Base-by-base conservation (phyloP, 768 basidiomycete genomes). In the Agaricus sinodeliciosus region DNA sequence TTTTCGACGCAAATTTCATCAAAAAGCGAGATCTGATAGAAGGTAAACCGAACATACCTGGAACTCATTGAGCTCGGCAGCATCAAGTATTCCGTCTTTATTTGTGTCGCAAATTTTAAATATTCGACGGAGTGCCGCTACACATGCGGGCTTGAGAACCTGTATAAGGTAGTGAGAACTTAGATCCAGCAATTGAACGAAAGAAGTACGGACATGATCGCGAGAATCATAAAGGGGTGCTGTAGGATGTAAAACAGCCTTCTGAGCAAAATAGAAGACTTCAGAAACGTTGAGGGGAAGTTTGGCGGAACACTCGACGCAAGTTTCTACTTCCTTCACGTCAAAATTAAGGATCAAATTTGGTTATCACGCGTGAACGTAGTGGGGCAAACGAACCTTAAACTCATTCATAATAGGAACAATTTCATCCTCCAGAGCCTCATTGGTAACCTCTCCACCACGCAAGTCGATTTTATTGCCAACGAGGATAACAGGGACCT, bases 401-500 rank as follows among this genome's bases (percentile, higher is more conserved):
- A 95, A 99, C 68, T 98, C 95, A 59, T 87, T 85, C 95, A 98
- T 99, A 51, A 99, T 93, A 27, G 95, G 95, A 51, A 89, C 69
- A 58, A 98, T 94, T 69, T 98, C 95, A 56, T 88, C 92, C 67
- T 95, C 93, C 55, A 99, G 70, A 2, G 88, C 91, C 64, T 95
- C 85, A 62, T 96, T 95, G 25, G 94, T 93, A 37, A 97, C 91
- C 62, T 90, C 83, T 1, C 94, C 94, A 3, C 91, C 93, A 15
- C 95, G 78, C 44, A 97, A 69, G 68, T 99, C 95, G 43, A 98
- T 99, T 74, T 98, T 99, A 73, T 99, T 99, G 49, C 95, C 95
- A 22, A 97, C 91, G 28, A 99, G 77, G 57, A 99, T 95, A 37
- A 97, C 94, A 5, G 95, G 95, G 6, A 98, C 85, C 93, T 95